phyloP scores from a whole-genome alignment of 1,284 basidiomycete species.

The Pisolithus thermaeus region DNA sequence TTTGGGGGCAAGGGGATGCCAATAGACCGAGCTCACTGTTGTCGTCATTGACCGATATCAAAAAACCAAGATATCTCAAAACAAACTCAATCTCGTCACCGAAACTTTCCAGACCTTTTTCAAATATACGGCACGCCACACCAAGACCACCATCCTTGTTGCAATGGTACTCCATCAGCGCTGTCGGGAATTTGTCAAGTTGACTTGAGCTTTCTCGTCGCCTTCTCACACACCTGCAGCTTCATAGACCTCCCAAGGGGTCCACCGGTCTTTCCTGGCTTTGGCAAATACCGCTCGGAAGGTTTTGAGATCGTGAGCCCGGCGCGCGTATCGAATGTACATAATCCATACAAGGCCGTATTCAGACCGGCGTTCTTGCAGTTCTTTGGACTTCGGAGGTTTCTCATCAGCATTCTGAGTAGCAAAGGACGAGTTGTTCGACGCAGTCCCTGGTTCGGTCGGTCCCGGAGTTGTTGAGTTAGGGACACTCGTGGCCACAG shows the following conservation, averaged over 20 bases:
- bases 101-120: slow-evolving; percentile 87
- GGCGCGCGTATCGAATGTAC: slow-evolving; percentile 78
- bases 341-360: slow-evolving; percentile 72
- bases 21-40: slow-evolving; percentile 60
- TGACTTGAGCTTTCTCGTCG: slow-evolving; percentile 1
- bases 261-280: slow-evolving; percentile 81
- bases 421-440: slow-evolving; percentile 38
- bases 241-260: slow-evolving; percentile 93
- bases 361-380: slow-evolving; percentile 58
- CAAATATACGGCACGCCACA: slow-evolving; percentile 90
- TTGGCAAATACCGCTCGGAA: slow-evolving; percentile 78
- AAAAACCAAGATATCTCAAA: slow-evolving; percentile 84
- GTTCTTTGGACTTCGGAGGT: slow-evolving; percentile 43
- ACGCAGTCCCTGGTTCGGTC: slow-evolving; percentile 21
- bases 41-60: slow-evolving; percentile 94
- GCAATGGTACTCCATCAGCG: slow-evolving; percentile 94
- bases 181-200: slow-evolving; percentile 36
- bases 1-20: background rate
- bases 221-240: slow-evolving; percentile 65
- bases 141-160: slow-evolving; percentile 68
- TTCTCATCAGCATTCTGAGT: slow-evolving; percentile 43
- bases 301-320: slow-evolving; percentile 50
- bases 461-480: slow-evolving; percentile 13
- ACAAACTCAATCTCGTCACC: slow-evolving; percentile 84
- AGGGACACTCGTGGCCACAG: slow-evolving; percentile 24